Evolutionary conservation across 257 asterid species (phyloP).

Genomic region (Lantana camara): DNA sequence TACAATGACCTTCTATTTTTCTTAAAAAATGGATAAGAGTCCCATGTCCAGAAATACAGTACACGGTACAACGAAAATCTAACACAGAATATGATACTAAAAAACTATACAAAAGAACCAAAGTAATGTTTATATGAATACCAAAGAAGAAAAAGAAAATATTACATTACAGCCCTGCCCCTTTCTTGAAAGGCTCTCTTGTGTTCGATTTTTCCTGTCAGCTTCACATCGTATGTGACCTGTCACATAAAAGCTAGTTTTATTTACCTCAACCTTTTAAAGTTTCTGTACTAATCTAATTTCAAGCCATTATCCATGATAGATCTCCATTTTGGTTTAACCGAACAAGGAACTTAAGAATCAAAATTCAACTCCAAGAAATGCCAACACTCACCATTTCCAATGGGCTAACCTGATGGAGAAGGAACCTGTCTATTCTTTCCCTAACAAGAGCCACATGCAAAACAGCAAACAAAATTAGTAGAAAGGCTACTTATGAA

Average conservation of each 20-base stretch:
- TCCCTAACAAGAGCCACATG: conserved; percentile 33
- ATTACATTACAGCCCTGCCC: conserved; percentile 56
- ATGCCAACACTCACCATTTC: conserved; percentile 51
- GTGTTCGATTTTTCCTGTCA: conserved; percentile 54
- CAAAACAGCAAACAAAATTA: too few relatives aligned
- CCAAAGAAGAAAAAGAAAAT: background rate
- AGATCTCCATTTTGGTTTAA: background rate
- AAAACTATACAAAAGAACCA: background rate
- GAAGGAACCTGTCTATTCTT: conserved; percentile 48
- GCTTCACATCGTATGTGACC: conserved; percentile 50
- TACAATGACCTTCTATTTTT: too few relatives aligned
- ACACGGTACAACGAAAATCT: too few relatives aligned
- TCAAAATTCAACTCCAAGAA: background rate
- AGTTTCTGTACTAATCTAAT: background rate
- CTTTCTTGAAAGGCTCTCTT: conserved; percentile 42
- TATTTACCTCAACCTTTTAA: background rate
- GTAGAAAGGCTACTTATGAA: background rate
- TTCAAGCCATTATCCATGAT: background rate
- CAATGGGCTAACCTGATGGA: conserved; percentile 50
- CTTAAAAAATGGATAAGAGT: too few relatives aligned
- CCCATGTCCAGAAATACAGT: too few relatives aligned
- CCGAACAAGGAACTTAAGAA: background rate
- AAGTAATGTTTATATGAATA: background rate
- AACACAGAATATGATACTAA: too few relatives aligned
- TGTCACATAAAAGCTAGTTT: conserved; percentile 18